phyloP scores from a whole-genome alignment of 768 basidiomycete genomes.

The Tulasnella sp. region DNA sequence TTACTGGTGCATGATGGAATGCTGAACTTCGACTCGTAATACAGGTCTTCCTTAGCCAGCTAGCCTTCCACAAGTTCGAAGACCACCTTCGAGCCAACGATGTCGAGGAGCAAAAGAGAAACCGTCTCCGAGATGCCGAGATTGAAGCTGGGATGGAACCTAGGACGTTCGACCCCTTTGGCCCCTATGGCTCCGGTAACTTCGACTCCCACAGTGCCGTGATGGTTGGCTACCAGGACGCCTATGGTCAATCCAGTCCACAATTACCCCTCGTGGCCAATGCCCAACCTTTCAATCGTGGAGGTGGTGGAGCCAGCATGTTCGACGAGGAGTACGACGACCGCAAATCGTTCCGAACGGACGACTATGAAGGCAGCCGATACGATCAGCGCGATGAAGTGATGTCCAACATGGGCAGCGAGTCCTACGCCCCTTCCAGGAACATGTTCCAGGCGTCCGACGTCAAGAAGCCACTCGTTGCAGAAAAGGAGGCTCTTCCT shows the following conservation, averaged over 20 bases:
- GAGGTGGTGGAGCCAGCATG: conserved; percentile 47
- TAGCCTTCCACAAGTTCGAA: conserved; percentile 85
- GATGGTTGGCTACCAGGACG: conserved; percentile 51
- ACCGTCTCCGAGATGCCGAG: conserved; percentile 74
- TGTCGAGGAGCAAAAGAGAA: conserved; percentile 83
- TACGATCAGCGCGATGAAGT: conserved; percentile 79
- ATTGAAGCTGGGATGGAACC: conserved; percentile 65
- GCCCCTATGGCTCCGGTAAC: conserved; percentile 56
- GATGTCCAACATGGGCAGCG: conserved; percentile 81
- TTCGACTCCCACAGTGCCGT: conserved; percentile 26
- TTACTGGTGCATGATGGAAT: conserved; percentile 4
- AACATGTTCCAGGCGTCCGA: conserved; percentile 94
- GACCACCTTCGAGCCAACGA: conserved; percentile 83
- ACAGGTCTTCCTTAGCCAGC: conserved; percentile 87
- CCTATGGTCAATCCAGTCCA: conserved; percentile 62
- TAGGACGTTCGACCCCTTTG: conserved; percentile 69
- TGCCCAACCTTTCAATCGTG: conserved; percentile 80
- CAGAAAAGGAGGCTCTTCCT: conserved; percentile 81
- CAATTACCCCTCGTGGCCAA: conserved; percentile 82
- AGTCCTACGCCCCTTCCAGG: conserved; percentile 89
- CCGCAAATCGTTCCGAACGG: conserved; percentile 68
- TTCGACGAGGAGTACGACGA: conserved; percentile 77
- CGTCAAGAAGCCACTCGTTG: conserved; percentile 58
- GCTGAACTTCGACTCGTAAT: conserved; percentile 3
- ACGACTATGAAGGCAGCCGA: conserved; percentile 80